Base-by-base conservation (phyloP, 306 rosid genomes). In the Cucurbita maxima region DNA sequence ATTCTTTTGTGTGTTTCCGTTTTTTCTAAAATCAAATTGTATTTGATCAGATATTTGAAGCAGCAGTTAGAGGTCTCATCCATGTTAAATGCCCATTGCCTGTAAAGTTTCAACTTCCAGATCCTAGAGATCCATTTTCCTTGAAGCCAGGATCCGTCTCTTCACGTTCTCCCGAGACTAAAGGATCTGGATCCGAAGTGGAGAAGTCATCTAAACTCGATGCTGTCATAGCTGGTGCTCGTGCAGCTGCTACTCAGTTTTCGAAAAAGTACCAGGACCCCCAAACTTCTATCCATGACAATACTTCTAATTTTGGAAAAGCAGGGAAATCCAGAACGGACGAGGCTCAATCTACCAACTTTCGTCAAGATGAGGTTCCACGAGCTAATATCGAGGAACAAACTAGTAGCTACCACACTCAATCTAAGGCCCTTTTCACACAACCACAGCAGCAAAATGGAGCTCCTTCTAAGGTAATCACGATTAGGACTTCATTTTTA, bases 151-250 rank as follows among this genome's bases (percentile, higher is more conserved):
- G 96, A 34, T 79, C 88, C 58, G 75, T 89, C 66, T 63, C 83
- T 73, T 75, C 55, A 7, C 72, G 73, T 56, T 76, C 58, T 43
- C 77, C 76, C 43, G 72, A 83, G 54, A 71, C 79, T 75, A 78
- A 75, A 76, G 81, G 82, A 63, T 76, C 87, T 73, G 88, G 81
- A 63, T 75, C 87, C 63, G 90, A 86, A 82, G 83, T 81, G 66
- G 91, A 77, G 47, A 82, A 61, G 81, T 91, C 96, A 37, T 83
- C 87, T 40, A 86, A 77, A 71, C 88, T 89, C 58, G 78, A 80
- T 82, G 79, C 81, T 43, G 97, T 90, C 66, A 89, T 91, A 82
- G 91, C 92, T 59, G 96, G 96, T 78, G 97, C 99, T 52, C 87
- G 79, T 62, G 95, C 83, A n/a, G 99, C 99, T 12, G 91, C 99